A percentile compares a stretch with the other conserved stretches of the same genome.
These are phyloP conservation scores for Theobroma grandiflorum DNA, from an alignment of 441 rosid genomes.

Conservation along the genomic window DNA sequence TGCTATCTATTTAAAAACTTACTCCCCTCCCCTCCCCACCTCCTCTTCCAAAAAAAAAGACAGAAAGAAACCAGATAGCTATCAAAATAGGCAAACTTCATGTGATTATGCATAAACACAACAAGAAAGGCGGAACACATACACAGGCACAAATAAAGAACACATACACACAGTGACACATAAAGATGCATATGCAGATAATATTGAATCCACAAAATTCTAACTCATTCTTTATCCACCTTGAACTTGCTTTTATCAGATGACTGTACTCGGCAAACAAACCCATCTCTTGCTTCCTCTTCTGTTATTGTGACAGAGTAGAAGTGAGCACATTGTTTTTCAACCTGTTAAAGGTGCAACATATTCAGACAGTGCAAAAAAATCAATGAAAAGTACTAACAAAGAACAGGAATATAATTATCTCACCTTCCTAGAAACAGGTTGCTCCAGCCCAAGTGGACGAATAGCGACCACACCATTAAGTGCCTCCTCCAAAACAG, in stretches of 20 bases:
- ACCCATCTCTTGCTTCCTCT: conserved; percentile 87
- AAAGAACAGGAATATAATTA: conserved; percentile 23
- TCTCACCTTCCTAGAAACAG: conserved; percentile 74
- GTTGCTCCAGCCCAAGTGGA: conserved; percentile 71
- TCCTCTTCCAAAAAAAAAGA: not conserved
- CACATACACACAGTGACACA: too few relatives aligned
- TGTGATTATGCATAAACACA: too few relatives aligned
- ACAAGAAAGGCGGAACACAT: too few relatives aligned
- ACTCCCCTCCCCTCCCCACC: not conserved
- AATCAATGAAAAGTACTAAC: conserved; percentile 20
- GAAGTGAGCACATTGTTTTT: conserved; percentile 97
- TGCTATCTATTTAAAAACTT: not conserved
- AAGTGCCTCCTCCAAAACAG: conserved; percentile 95
- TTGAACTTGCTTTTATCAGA: conserved; percentile 97
- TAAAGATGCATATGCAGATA: not conserved
- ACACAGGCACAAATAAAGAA: too few relatives aligned
- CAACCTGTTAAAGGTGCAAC: conserved; percentile 72
- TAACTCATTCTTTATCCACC: conserved; percentile 47
- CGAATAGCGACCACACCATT: conserved; percentile 69
- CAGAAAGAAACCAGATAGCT: not conserved
- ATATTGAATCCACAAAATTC: conserved; percentile 19
- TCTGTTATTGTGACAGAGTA: conserved; percentile 86
- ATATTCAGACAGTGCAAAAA: conserved; percentile 31
- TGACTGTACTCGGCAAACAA: conserved; percentile 91
- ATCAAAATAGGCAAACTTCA: too few relatives aligned